Conservation (phyloP, 2,329 filamentous ascomycete genomes). For the Xylariaceae sp. region DNA sequence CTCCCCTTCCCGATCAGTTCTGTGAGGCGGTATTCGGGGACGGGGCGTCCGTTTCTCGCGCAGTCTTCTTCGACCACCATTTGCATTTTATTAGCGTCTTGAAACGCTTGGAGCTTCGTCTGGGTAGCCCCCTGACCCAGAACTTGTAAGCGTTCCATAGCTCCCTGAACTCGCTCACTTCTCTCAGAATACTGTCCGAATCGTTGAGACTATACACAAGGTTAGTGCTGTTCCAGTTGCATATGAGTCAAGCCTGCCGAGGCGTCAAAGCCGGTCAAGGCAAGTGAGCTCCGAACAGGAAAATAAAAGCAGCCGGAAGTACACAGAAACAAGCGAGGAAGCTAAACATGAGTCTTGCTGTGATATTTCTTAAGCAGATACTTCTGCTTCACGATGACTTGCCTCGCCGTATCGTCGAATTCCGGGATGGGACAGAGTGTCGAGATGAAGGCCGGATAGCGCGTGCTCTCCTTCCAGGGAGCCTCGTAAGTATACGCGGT, state of each 20-base stretch:
- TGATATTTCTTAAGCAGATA: background rate
- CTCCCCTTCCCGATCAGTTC: constrained; percentile 72
- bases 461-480: background rate
- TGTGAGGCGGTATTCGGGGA: constrained; percentile 61
- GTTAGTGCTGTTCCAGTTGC: constrained; percentile 1
- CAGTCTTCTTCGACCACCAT: constrained; percentile 57
- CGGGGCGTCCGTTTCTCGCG: constrained; percentile 51
- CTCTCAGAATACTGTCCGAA: constrained; percentile 2
- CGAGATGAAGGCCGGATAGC: background rate
- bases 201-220: background rate
- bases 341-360: background rate
- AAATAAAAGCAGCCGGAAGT: background rate
- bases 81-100: constrained; percentile 68
- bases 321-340: background rate
- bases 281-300: no score
- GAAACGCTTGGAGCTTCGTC: constrained; percentile 48
- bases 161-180: constrained; percentile 5
- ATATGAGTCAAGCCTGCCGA: background rate
- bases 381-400: constrained; percentile 6
- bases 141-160: constrained; percentile 29
- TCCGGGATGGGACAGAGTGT: constrained; percentile 1
- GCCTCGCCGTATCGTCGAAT: constrained; percentile 6
- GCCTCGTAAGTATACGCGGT: background rate
- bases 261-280: background rate
- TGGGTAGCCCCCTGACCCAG: constrained; percentile 22